phyloP scores from a whole-genome alignment of 176 grass and related monocot genomes.

The Puya raimondii region DNA sequence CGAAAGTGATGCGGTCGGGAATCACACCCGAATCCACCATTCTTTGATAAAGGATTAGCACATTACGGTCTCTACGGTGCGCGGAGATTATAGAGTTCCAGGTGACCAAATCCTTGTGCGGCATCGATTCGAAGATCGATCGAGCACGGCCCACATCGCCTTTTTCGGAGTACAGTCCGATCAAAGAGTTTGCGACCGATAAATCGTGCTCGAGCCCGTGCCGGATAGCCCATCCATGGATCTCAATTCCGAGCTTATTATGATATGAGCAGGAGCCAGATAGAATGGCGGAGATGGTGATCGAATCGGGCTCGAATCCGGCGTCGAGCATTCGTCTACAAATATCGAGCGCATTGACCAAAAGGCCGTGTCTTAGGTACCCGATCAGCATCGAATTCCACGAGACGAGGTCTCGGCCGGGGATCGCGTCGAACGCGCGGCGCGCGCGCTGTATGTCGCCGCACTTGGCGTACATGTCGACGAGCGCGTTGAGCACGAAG shows the following conservation, averaged over 20 bases:
- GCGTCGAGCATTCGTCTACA: constrained; percentile 33
- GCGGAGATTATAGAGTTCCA: constrained; percentile 47
- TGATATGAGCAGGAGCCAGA: neutral
- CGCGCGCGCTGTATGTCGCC: constrained; percentile 39
- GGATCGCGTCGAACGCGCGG: constrained; percentile 35
- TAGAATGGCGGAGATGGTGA: constrained; percentile 29
- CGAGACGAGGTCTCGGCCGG: constrained; percentile 21
- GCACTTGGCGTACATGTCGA: constrained; percentile 48
- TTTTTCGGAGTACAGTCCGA: constrained; percentile 40
- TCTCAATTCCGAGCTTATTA: constrained; percentile 26
- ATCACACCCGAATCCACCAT: constrained; percentile 40
- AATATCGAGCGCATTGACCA: constrained; percentile 17
- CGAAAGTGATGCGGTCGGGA: constrained; percentile 36
- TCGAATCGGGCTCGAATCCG: constrained; percentile 14
- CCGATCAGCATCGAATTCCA: constrained; percentile 52
- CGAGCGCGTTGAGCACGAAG: constrained; percentile 35
- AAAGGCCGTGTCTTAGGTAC: constrained; percentile 30
- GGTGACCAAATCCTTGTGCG: constrained; percentile 31
- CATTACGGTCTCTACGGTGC: constrained; percentile 17
- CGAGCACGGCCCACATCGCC: constrained; percentile 15
- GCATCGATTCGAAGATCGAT: constrained; percentile 34
- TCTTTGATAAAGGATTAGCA: constrained; percentile 32
- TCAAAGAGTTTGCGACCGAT: constrained; percentile 33
- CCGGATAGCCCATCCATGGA: constrained; percentile 61
- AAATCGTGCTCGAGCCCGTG: constrained; percentile 28